Percentiles rank a stretch among this genome's conserved stretches.
phyloP scores from a whole-genome alignment of 2,329 filamentous ascomycete genomes.

The Ceratocystiopsis minuta region DNA sequence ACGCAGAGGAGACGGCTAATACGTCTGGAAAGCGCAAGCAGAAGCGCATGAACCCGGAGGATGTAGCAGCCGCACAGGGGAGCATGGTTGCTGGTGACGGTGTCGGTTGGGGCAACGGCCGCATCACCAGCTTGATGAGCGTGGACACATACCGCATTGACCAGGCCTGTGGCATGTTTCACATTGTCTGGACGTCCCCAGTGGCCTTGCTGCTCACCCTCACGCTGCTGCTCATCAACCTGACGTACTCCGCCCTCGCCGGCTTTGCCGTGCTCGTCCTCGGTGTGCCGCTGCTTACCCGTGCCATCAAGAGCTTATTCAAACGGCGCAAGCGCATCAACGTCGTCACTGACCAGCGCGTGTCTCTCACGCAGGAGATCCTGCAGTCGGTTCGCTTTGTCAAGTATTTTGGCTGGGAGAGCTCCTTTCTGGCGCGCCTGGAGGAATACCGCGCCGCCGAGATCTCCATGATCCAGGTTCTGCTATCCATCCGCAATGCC shows the following conservation, averaged over 20 bases:
- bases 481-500: conserved; percentile 68
- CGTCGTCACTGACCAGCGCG: conserved; percentile 82
- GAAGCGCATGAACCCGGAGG: conserved; percentile 13
- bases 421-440: conserved; percentile 62
- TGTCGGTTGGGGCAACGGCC: conserved; percentile 78
- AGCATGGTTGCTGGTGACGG: conserved; percentile 47
- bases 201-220: conserved; percentile 63
- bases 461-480: conserved; percentile 65
- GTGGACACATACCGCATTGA: conserved; percentile 89
- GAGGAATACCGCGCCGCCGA: conserved; percentile 57
- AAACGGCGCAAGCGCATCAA: conserved; percentile 64
- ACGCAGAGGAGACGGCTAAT: conserved; percentile 13
- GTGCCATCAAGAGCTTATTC: conserved; percentile 61
- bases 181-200: conserved; percentile 79
- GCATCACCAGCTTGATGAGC: conserved; percentile 85
- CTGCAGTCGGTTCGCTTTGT: conserved; percentile 82
- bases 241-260: conserved; percentile 77
- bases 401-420: conserved; percentile 94
- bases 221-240: conserved; percentile 63
- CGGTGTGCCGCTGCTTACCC: conserved; percentile 59
- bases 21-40: conserved; percentile 22
- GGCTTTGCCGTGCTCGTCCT: conserved; percentile 72
- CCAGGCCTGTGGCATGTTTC: conserved; percentile 73
- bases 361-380: conserved; percentile 83
- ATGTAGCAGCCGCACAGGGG: conserved; percentile 7